A percentile compares a stretch with the other conserved stretches of the same genome.
phyloP scores from a whole-genome alignment of 2,329 filamentous ascomycete species.

The Elsinoe necatrix region DNA sequence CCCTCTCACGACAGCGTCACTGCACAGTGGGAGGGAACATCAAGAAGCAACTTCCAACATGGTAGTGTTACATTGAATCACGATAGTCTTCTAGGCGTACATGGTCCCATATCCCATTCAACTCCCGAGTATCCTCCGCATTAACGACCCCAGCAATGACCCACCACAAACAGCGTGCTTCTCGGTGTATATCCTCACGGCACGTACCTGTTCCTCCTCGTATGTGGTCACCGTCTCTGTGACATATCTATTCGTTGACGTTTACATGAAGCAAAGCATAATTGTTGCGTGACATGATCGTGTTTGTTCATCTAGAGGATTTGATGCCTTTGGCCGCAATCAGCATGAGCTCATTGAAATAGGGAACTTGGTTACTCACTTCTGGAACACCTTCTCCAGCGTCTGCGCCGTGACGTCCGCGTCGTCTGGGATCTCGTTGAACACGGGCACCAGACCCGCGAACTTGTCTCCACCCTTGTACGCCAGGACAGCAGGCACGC shows the following conservation, averaged over 20 bases:
- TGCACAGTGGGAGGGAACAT: too few species aligned
- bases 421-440: conserved; percentile 69
- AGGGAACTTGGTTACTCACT: conserved; percentile 33
- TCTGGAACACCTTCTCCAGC: conserved; percentile 50
- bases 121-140: background rate
- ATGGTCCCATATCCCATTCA: background rate
- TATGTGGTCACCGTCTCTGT: background rate
- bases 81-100: background rate
- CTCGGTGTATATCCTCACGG: background rate
- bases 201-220: background rate
- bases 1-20: too few species aligned
- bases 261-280: background rate
- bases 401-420: conserved; percentile 43
- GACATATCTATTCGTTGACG: background rate
- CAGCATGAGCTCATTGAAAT: background rate
- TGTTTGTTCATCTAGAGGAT: conserved; percentile 14
- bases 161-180: too few species aligned
- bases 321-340: conserved; percentile 16
- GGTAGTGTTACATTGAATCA: background rate
- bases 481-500: conserved; percentile 77
- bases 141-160: background rate
- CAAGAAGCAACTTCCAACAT: too few species aligned
- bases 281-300: background rate
- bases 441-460: conserved; percentile 76
- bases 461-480: conserved; percentile 89